These are phyloP conservation scores for Cyclotella sp. DNA, from an alignment of 108 stramenopile species.

Conservation along the genomic window DNA sequence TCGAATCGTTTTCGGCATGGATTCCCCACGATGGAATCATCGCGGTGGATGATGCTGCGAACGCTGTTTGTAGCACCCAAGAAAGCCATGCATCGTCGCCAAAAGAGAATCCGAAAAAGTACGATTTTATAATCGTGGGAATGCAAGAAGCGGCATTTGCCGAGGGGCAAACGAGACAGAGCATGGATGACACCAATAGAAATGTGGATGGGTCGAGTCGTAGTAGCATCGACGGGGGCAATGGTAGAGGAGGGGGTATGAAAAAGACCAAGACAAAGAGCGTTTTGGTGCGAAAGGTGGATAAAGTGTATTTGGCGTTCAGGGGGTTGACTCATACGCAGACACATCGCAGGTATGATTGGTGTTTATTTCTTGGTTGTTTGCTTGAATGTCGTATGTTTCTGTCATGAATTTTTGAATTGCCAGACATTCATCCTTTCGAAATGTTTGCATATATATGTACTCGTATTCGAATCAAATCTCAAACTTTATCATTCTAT, in stretches of 20 bases:
- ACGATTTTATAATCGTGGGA: constrained; percentile 54
- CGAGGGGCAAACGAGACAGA: neutral
- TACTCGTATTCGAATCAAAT: too few relatives aligned
- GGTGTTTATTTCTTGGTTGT: neutral
- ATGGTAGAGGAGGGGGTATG: neutral
- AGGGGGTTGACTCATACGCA: constrained; percentile 25
- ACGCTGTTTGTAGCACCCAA: neutral
- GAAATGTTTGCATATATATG: too few relatives aligned
- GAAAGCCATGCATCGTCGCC: neutral
- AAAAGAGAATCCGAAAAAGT: constrained; percentile 9
- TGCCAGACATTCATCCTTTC: too few relatives aligned
- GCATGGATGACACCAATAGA: neutral
- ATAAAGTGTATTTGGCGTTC: constrained; percentile 13
- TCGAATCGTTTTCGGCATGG: neutral
- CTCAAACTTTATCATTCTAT: too few relatives aligned
- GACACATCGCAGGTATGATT: constrained; percentile 27
- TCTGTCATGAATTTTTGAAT: too few relatives aligned
- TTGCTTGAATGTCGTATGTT: too few relatives aligned
- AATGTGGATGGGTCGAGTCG: constrained; percentile 5
- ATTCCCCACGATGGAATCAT: too few relatives aligned
- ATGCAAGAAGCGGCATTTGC: constrained; percentile 60
- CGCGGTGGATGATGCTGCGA: too few relatives aligned
- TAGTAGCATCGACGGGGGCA: neutral
- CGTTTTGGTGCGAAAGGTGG: neutral
- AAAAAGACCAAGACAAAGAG: neutral